Percentiles rank a stretch among this genome's conserved stretches.
These are phyloP conservation scores for Aspergillus viridinutans DNA, from an alignment of 2,329 filamentous ascomycete genomes.

Conservation along the genomic window DNA sequence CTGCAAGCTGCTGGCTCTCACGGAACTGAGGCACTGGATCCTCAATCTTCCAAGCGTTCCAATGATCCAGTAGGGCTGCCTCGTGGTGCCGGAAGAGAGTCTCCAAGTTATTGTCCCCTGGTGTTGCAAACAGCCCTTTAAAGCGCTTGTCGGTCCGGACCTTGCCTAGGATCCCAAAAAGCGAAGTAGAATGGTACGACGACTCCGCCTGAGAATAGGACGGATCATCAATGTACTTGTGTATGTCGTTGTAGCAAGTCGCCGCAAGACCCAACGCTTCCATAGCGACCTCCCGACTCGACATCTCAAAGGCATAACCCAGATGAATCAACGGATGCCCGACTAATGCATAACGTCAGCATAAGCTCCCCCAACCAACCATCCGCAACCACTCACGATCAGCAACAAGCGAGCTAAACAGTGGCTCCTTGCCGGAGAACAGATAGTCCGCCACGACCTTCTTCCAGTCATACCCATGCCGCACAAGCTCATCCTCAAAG, in stretches of 20 bases:
- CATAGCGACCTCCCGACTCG: slow-evolving; percentile 79
- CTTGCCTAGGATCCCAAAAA: slow-evolving; percentile 66
- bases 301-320: slow-evolving; percentile 87
- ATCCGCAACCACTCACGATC: slow-evolving; percentile 58
- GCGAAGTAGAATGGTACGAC: slow-evolving; percentile 56
- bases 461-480: slow-evolving; percentile 78
- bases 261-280: slow-evolving; percentile 73
- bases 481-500: slow-evolving; percentile 85
- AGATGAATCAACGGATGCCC: slow-evolving; percentile 92
- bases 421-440: slow-evolving; percentile 62
- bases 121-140: slow-evolving; percentile 58
- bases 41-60: slow-evolving; percentile 77
- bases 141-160: slow-evolving; percentile 68
- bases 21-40: slow-evolving; percentile 71
- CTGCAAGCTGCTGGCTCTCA: slow-evolving; percentile 58
- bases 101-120: slow-evolving; percentile 61
- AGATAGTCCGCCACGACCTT: slow-evolving; percentile 71
- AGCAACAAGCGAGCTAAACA: slow-evolving; percentile 75
- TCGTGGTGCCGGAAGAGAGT: slow-evolving; percentile 66
- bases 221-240: slow-evolving; percentile 65
- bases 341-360: slow-evolving; percentile 51
- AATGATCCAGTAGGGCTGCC: slow-evolving; percentile 73
- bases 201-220: slow-evolving; percentile 62
- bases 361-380: background rate
- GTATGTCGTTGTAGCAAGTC: slow-evolving; percentile 54